Percentiles rank a stretch among this genome's conserved stretches.
phyloP scores from a whole-genome alignment of 225 moss, liverwort and hornwort species.

The Antitrichia curtipendula region DNA sequence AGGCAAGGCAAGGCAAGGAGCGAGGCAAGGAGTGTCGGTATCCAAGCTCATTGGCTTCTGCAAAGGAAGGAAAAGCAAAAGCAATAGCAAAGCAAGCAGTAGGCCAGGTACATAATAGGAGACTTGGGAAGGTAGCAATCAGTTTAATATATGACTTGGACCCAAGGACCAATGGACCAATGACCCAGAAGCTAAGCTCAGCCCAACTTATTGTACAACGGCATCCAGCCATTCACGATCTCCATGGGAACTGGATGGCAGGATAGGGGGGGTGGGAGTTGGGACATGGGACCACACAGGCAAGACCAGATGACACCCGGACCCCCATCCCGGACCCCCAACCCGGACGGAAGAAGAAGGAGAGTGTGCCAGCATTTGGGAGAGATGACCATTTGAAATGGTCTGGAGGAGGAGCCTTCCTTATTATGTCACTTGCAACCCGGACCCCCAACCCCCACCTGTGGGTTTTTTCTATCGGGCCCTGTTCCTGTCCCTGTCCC shows the following conservation, averaged over 20 bases:
- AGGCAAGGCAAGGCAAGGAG: not conserved
- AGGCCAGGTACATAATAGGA: not conserved
- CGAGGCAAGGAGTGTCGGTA: not conserved
- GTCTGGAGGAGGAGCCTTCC: not conserved
- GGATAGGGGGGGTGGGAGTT: not conserved
- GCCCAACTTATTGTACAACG: not conserved
- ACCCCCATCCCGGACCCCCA: no score
- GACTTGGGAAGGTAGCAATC: no score
- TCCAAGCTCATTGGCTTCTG: not conserved
- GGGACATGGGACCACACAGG: not conserved
- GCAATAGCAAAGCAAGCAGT: not conserved
- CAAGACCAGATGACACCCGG: not conserved
- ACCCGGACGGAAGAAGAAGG: not conserved
- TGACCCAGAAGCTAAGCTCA: not conserved
- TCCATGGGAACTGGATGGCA: not conserved
- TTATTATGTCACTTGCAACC: not conserved
- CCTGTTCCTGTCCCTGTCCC: no score
- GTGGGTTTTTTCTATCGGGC: no score
- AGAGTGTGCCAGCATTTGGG: no score
- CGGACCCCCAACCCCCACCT: no score
- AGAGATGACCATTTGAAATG: not conserved
- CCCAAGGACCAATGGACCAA: not conserved
- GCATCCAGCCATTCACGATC: not conserved
- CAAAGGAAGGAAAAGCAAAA: no score
- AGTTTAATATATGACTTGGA: not conserved